These are phyloP conservation scores for Claviceps cyperi DNA, from an alignment of 2,329 filamentous ascomycete species.

Conservation along the genomic window DNA sequence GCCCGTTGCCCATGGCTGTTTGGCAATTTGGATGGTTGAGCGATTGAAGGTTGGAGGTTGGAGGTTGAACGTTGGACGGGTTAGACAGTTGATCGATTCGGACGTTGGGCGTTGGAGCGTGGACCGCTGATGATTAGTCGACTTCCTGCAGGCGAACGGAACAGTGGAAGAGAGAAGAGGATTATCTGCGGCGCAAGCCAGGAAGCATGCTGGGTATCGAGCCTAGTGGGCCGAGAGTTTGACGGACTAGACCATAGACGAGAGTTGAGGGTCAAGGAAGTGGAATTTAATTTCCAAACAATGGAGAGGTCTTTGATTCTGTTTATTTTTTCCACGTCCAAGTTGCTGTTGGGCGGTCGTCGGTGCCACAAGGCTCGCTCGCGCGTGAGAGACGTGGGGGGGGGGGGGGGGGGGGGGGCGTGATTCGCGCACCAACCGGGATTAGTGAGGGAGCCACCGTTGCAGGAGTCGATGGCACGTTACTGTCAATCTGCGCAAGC, in stretches of 20 bases:
- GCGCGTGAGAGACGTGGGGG: slow-evolving; percentile 1
- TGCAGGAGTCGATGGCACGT: not conserved
- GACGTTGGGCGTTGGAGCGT: too few relatives aligned
- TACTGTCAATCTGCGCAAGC: not conserved
- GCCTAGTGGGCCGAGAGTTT: slow-evolving; percentile 1
- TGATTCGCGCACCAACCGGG: slow-evolving; percentile 4
- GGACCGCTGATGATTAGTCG: too few relatives aligned
- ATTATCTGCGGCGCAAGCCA: slow-evolving; percentile 12
- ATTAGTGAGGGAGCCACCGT: not conserved
- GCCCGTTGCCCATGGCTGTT: slow-evolving; percentile 84
- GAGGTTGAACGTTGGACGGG: too few relatives aligned
- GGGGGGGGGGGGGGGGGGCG: too few relatives aligned
- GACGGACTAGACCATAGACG: not conserved
- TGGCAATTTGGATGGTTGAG: not conserved
- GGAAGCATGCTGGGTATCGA: slow-evolving; percentile 13
- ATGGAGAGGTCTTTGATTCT: not conserved
- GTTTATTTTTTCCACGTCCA: not conserved
- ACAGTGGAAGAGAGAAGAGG: slow-evolving; percentile 9
- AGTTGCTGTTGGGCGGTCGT: not conserved
- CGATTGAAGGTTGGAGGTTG: too few relatives aligned
- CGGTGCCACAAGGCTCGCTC: not conserved
- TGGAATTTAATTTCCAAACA: not conserved
- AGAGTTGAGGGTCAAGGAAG: not conserved
- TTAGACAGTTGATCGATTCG: too few relatives aligned
- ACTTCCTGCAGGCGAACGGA: slow-evolving; percentile 12